A percentile compares a stretch with the other conserved stretches of the same genome.
Conservation (phyloP, 2,329 filamentous ascomycete species). For the Didymella exigua region DNA sequence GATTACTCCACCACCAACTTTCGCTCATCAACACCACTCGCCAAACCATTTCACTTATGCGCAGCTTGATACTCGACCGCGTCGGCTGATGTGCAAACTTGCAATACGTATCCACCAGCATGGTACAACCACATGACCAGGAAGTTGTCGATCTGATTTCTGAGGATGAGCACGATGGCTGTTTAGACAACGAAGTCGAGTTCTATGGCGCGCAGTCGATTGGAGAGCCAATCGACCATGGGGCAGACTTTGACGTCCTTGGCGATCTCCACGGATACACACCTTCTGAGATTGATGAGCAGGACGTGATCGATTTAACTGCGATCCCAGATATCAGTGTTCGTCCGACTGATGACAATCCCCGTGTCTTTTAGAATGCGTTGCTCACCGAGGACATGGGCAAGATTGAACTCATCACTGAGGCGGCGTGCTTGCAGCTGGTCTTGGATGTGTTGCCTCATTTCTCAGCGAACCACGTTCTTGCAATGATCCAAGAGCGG, state of each 20-base stretch:
- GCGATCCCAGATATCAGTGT: constrained; percentile 31
- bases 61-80: background rate
- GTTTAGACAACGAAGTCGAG: constrained; percentile 4
- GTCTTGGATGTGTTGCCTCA: constrained; percentile 45
- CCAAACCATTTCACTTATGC: background rate
- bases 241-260: background rate
- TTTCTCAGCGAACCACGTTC: constrained; percentile 40
- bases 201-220: constrained; percentile 11
- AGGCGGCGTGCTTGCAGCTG: constrained; percentile 37
- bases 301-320: constrained; percentile 30
- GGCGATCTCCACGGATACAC: constrained; percentile 2
- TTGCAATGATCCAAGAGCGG: constrained; percentile 31
- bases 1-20: background rate
- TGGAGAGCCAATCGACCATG: constrained; percentile 4
- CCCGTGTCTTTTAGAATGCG: background rate
- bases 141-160: constrained; percentile 32
- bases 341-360: constrained; percentile 17
- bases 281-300: constrained; percentile 1
- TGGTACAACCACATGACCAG: constrained; percentile 16
- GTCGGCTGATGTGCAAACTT: background rate
- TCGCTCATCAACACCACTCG: background rate
- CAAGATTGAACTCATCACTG: constrained; percentile 20
- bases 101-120: constrained; percentile 1
- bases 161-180: constrained; percentile 28
- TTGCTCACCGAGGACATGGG: background rate